Evolutionary conservation across 208 protist species (phyloP).

Genomic region (Trichomonas tenax): DNA sequence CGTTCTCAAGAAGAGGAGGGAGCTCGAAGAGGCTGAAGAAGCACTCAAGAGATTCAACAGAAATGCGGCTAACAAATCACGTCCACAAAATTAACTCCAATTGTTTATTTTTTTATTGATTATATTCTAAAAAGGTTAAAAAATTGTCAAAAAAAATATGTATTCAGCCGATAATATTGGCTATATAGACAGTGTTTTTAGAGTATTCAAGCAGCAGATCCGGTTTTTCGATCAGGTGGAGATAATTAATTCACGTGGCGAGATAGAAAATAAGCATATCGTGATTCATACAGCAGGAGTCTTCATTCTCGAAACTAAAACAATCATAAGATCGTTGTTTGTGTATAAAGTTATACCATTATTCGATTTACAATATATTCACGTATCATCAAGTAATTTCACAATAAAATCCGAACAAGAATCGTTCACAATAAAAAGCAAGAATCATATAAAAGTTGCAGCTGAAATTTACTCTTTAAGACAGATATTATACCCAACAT

Average conservation of each 20-base stretch:
- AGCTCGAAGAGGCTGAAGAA: neutral
- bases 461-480: neutral
- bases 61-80: neutral
- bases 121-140: too few species aligned
- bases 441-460: neutral
- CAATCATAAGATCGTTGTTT: neutral
- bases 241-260: neutral
- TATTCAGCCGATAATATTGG: neutral
- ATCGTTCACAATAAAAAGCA: neutral
- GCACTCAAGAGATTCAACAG: conserved; percentile 7
- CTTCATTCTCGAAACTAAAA: neutral
- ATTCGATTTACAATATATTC: neutral
- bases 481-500: neutral
- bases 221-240: neutral
- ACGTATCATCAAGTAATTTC: neutral
- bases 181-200: neutral
- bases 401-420: neutral
- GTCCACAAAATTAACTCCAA: neutral
- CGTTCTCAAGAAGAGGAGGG: conserved; percentile 7
- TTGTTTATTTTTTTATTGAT: neutral
- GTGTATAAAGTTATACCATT: neutral
- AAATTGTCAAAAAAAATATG: too few species aligned
- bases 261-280: neutral
- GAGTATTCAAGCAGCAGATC: neutral
- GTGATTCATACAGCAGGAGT: neutral